Base-by-base conservation (phyloP, 257 asterid genomes). In the Nemophila menziesii region DNA sequence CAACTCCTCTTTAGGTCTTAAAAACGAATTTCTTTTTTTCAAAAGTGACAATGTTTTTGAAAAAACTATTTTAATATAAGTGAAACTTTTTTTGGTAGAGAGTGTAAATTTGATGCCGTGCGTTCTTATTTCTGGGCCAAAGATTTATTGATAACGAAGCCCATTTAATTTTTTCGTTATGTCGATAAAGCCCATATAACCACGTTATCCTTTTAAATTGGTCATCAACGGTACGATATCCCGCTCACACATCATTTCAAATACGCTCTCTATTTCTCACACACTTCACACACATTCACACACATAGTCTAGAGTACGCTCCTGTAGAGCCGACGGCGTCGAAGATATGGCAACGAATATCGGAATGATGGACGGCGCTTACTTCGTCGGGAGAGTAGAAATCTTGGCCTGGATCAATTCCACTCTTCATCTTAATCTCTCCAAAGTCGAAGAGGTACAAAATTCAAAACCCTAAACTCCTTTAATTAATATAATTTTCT, bases 371-470 rank as follows among this genome's bases (percentile, higher is more conserved):
- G 97, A 89, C 55, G 54, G 80, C 5, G 97, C 93, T 0, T 89
- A 83, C 69, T 89, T 89, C 50, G 93, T 89, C 11, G 97, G 95
- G 17, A 66, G 97, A 73, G 67, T 78, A 27, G 95, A 87, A 64
- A 83, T 87, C 51, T 81, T 87, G 17, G 18, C 83, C 7, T 87
- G 95, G 97, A 87, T 87, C 45, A 87, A 87, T 61, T 71, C 86
- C 1, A 73, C 89, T 15, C 90, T 87, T 26, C 86, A 70, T 64
- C 97, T 83, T 67, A 75, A 64, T 49, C 82, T 87, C 49, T 67
- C 92, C 57, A 83, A 83, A 78, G 84, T 87, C 59, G 97, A 87
- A 60, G 97, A 86, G 86, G 97, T 86, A 64, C 11, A 37, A 5
- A 2, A 22, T 18, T 27, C 16, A 14, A 8, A 56, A 18, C 29